Evolutionary conservation across 2,329 filamentous ascomycete genomes (phyloP), one percentile per base, ranked within the genome.

Genomic region (Diaporthe destruens): DNA sequence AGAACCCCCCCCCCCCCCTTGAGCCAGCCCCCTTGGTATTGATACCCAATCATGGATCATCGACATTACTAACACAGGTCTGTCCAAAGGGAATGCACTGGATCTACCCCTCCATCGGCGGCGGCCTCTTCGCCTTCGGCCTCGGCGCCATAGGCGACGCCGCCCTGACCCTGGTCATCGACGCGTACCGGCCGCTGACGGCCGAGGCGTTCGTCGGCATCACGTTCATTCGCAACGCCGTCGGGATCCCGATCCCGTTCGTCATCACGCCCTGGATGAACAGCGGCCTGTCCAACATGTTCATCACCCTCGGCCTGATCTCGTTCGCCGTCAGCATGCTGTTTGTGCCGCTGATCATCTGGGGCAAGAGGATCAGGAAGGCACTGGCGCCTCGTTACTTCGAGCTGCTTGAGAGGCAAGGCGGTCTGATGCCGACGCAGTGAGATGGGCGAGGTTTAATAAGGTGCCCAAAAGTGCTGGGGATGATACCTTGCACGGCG

Each of bases 71-170:
- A 4, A 63, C 61, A 36, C 14, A 66, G 70, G 2, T 14, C 2
- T 39, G 73, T 78, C 11, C 11, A 7, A 39, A 54, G 20, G 69
- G 75, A 32, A 75, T 75, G 44, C 76, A 72, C 6, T 80, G 76
- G 75, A 76, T 78, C 54, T 76, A 53, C n/a, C 77, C 77, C 6
- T 76, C 75, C 5, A 69, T 77, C n/a, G 78, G 78, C 1, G 59
- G 77, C 9, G 67, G n/a, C 75, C 76, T 69, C 76, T 78, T 56
- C n/a, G 59, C 59, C 25, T 75, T 79, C 53, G 72, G 74, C 6
- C 72, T 78, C 18, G 76, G 76, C 8, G 77, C 78, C 61, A 78
- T 79, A 70, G 80, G 78, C 11, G 71, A 74, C 54, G 70, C 72
- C 2, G 72, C 72, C 16, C 55, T 74, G 20, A 69, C 70, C 1